Evolutionary conservation across 371 early-diverging fungal genomes (phyloP), one percentile per base, ranked within the genome.

Genomic region (Lichtheimia hyalospora): DNA sequence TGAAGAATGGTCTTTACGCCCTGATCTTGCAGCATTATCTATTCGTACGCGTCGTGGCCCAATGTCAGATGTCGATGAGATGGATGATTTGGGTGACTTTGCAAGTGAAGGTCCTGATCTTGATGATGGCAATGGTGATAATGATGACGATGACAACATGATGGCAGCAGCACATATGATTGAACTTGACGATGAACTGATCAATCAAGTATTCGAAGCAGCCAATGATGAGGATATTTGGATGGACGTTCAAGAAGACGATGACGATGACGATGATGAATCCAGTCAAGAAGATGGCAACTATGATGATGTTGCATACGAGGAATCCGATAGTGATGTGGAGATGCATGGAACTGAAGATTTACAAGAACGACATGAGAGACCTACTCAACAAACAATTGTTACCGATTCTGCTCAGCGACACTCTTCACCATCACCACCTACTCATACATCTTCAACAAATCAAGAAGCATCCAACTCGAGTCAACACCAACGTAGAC

Each of bases 1-100:
- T 28, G 74, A 67, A 42, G 86, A 85, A 54, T 88, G 84, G 85
- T 60, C 68, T 1, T 61, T 80, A 13, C 53, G 60, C 34, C 73
- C 75, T 10, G 69, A 68, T 23, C 68, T 80, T 13, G 77, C 77
- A 12, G 46, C 63, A 1, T 43, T 80, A 3, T 76, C 73, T 23
- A 74, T 69, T 2, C 70, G 71, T 1, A 69, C 65, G 13, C 70
- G 77, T 48, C 61, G 77, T 54, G 61, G 56, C 3, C 66, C 73
- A n/a, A 67, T 72, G 52, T 51, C 61, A 2, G 73, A 75, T 24
- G 63, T 60, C 4, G 64, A 61, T 25, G 49, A 52, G 5, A 34
- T 24, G 16, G 46, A 13, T 27, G 51, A 42, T 34, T 43, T 27
- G 10, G 66, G 59, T 14, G 54, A 43, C 10, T 54, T 49, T 20